Percentiles rank a stretch among this genome's conserved stretches.
Conservation (phyloP, 2,329 filamentous ascomycete species). For the Truncatella angustata region DNA sequence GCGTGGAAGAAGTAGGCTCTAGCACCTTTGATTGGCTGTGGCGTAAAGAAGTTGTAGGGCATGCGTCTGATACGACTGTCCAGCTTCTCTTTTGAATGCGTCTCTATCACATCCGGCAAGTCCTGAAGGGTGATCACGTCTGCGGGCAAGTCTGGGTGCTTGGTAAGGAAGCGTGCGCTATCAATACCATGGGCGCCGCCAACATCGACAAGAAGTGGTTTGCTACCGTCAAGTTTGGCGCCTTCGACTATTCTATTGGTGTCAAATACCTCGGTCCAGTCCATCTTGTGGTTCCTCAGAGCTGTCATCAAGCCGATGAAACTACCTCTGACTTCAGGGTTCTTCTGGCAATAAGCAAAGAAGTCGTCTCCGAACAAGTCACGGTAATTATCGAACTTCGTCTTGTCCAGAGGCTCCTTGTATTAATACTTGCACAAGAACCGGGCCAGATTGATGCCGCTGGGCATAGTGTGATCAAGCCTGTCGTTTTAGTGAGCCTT, state of each 20-base stretch:
- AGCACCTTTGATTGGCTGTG: neutral
- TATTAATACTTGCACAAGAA: slow-evolving; percentile 23
- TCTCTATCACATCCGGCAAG: slow-evolving; percentile 27
- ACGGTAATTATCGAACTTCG: slow-evolving; percentile 16
- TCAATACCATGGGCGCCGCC: slow-evolving; percentile 40
- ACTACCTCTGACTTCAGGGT: slow-evolving; percentile 16
- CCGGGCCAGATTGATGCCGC: slow-evolving; percentile 15
- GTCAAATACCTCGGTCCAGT: slow-evolving; percentile 25
- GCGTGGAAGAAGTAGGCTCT: neutral
- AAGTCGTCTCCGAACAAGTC: slow-evolving; percentile 20
- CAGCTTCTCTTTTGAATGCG: slow-evolving; percentile 1
- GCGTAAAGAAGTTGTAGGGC: slow-evolving; percentile 30
- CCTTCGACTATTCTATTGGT: slow-evolving; percentile 21
- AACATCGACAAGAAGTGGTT: slow-evolving; percentile 36
- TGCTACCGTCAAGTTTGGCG: slow-evolving; percentile 22
- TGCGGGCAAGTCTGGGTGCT: slow-evolving; percentile 26
- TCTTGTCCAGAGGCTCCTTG: slow-evolving; percentile 18
- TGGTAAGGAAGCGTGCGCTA: slow-evolving; percentile 27
- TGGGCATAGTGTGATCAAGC: slow-evolving; percentile 14
- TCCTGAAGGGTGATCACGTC: slow-evolving; percentile 38
- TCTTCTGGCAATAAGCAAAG: slow-evolving; percentile 19
- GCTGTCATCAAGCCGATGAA: slow-evolving; percentile 24
- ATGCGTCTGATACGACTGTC: slow-evolving; percentile 22
- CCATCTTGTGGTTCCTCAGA: slow-evolving; percentile 18
- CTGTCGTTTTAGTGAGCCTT: slow-evolving; percentile 3